Evolutionary conservation across 345 rosid genomes (phyloP).

Genomic region (Xanthoceras sorbifolium): DNA sequence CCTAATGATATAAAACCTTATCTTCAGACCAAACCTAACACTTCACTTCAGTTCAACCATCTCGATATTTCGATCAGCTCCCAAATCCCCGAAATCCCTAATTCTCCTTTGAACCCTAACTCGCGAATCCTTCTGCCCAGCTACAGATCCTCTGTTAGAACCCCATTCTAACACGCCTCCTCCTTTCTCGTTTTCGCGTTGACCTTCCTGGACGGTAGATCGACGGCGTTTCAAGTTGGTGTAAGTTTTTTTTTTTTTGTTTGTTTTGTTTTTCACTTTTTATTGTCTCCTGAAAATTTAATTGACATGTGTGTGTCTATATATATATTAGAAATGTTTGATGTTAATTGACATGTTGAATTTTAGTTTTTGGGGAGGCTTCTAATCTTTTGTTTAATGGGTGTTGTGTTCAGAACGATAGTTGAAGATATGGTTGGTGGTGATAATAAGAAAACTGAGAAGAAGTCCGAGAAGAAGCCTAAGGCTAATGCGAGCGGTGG

Average conservation of each 20-base stretch:
- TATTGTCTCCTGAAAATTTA: too few relatives aligned
- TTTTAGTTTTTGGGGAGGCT: neutral
- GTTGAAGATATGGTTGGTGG: conserved; percentile 36
- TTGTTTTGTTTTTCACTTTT: neutral
- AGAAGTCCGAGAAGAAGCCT: conserved; percentile 14
- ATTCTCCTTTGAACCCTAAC: too few relatives aligned
- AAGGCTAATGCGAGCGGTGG: conserved; percentile 22
- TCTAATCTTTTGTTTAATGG: neutral
- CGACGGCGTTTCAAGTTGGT: neutral
- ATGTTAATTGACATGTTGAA: neutral
- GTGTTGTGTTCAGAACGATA: neutral
- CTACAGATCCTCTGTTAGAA: too few relatives aligned
- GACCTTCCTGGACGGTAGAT: neutral
- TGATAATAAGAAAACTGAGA: neutral
- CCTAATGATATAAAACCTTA: too few relatives aligned
- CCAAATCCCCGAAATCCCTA: too few relatives aligned
- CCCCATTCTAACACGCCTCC: too few relatives aligned
- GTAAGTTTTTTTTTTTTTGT: neutral
- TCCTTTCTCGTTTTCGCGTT: neutral
- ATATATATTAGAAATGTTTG: neutral
- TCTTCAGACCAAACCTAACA: too few relatives aligned
- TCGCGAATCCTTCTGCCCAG: too few relatives aligned
- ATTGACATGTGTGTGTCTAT: neutral
- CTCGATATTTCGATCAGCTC: too few relatives aligned
- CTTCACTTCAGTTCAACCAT: too few relatives aligned